Base-by-base conservation (phyloP, 1,284 basidiomycete species). In the Microbotryum scabiosae region DNA sequence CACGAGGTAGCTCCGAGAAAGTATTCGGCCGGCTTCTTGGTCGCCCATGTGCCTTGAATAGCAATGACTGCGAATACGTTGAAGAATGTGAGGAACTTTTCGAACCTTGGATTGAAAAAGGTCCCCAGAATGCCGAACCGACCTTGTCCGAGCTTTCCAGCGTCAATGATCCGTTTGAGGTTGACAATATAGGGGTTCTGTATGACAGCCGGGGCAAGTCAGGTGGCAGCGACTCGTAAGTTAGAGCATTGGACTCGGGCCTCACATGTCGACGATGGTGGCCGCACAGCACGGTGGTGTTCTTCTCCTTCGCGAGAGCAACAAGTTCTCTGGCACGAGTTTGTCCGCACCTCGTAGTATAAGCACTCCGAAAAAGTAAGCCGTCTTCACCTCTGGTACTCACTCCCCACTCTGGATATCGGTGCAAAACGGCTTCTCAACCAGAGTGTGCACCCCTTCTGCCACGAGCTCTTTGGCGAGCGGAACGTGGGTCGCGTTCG, bases 341-440 rank as follows among this genome's bases (percentile, higher is more conserved):
- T 36, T 36, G 32, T 36, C 8, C 32, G 32, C 9, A 36, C 8
- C 12, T 10, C 26, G 26, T 28, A 28, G 26, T 6, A 28, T 28
- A 28, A 28, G 26, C 6, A n/a, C 26, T 28, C 26, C 6, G 26
- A 28, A 3, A 28, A 28, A 6, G 26, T 28, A 28, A 28, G 26
- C 26, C 26, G 26, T 3, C 26, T 28, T 28, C 26, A 28, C 26
- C 26, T 28, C 26, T 28, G 26, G 2, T 36, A 10, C 32, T 36
- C 9, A 14, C 32, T 5, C 32, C 12, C 61, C 65, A 23, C 53
- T 55, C 21, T 45, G 28, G 12, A 57, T 51, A 16, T 60, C 51
- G 4, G 61, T 60, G 20, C 63, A 58, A 30, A 71, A 49, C 2
- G 70, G 68, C 56, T 71, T 71, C 63, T 71, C 69, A 8, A 71